Evolutionary conservation across 768 basidiomycete species (phyloP), one percentile per base, ranked within the genome.

Genomic region (Cystoderma amianthinum): DNA sequence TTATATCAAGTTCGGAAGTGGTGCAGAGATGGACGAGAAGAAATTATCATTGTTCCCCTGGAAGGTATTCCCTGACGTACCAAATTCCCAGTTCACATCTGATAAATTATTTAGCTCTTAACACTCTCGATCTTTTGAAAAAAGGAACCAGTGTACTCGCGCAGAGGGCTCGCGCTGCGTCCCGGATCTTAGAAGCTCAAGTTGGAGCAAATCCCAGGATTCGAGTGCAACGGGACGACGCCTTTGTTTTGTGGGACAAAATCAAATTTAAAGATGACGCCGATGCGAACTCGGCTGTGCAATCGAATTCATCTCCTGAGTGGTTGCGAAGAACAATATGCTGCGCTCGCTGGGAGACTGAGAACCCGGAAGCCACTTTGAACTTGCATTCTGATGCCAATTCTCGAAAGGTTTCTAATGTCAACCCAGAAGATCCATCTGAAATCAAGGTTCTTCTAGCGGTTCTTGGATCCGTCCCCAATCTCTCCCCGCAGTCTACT

Each of bases 41-140:
- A 93, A 59, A 62, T 91, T 22, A 53, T 96, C 38, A 78, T 96
- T 36, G 68, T 92, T 34, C 92, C 93, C 4, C 76, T 93, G 19
- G 92, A 96, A 76, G 90, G 92, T 92, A 47, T 38, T 74, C 65
- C 25, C 22, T 21, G 23, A 6, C 7, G 18, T 36, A 36, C 12
- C 16, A 7, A 36, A n/a, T n/a, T n/a, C n/a, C n/a, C n/a, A n/a
- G n/a, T n/a, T n/a, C n/a, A n/a, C 19, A 28, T 20, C 33, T 45
- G 28, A 18, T 25, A 41, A 12, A 40, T 19, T 36, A 13, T 7
- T 0, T 57, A 95, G 92, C 85, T 6, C 72, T 96, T 19, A 94
- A 92, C 53, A 94, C 92, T 0, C 73, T 96, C 2, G 93, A 96
- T 56, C 65, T 94, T 2, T 75, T 95, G 54, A 96, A 96, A 74